Base-by-base conservation (phyloP, 768 basidiomycete species). In the Termitomyces sp. region DNA sequence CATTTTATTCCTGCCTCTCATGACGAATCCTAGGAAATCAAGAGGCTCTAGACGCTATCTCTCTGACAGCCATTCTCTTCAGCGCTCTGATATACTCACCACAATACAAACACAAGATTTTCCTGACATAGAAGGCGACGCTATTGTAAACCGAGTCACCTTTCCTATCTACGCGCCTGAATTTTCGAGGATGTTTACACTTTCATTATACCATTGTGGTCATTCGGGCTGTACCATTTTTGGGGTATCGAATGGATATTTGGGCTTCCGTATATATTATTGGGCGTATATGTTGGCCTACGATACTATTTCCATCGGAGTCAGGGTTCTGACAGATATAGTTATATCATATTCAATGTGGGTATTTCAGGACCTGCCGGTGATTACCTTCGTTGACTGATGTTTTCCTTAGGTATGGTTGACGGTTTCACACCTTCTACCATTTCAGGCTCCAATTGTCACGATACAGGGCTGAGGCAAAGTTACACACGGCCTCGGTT, bases 31-130 rank as follows among this genome's bases (percentile, higher is more conserved):
- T 47, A 56, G 54, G 47, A 5, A 21, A 19, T 27, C 37, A 48
- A 25, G n/a, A 14, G 10, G 8, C 17, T 17, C 45, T 63, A 38
- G 60, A 68, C 41, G 34, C 16, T 9, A 56, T 45, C 12, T 49
- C 61, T 2, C 19, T 63, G 9, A 16, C 23, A n/a, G 61, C 66
- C 17, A 51, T 68, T 11, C 9, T 59, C 6, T 49, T 50, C 41
- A 69, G 64, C 48, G 53, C 27, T 38, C 59, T 63, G 17, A 64
- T 78, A 73, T 79, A 32, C 62, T 75, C 16, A 78, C 79, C 0
- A 81, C 79, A 4, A 75, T 80, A 11, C 79, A 81, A 21, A 73
- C 77, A 0, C 69, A 70, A 63, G 81, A 82, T 56, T 82, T 77
- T 56, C 69, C 75, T 29, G 81, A 82, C 53, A 62, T 73, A 14